Base-by-base conservation (phyloP, 2,329 filamentous ascomycete species). In the Pestalotiopsis sp. region DNA sequence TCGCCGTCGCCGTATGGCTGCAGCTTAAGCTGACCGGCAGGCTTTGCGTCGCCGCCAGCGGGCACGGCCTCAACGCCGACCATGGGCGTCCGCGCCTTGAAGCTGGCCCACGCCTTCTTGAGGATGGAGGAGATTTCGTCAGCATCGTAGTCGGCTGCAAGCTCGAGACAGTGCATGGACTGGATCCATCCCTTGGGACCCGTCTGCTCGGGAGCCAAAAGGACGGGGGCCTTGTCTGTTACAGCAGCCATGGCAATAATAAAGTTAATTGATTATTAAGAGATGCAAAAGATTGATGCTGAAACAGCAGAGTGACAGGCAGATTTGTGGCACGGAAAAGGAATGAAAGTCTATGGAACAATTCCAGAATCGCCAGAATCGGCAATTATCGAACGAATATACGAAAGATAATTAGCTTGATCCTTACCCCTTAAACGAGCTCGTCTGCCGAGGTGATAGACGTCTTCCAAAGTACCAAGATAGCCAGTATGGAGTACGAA, bases 171-270 rank as follows among this genome's bases (percentile, higher is more conserved):
- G 23, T 49, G 4, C 20, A 66, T 41, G 41, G 56, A n/a, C 17
- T 58, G 63, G 57, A 69, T 69, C 68, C 68, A 69, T 49, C 68
- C 68, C 65, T 69, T 69, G 49, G 68, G 67, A 38, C 68, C 68
- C 7, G 61, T 58, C 25, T 67, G 68, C 38, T 69, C 68, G 25
- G 68, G 60, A 20, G 17, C 59, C 59, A 69, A 38, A 31, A 69
- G 36, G 27, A 45, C 58, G 6, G 62, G 61, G 23, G 27, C 57
- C 59, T 57, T 63, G 49, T 66, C 39, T 23, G 38, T 56, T 14
- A 49, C 45, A 14, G 38, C 45, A 36, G 31, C 31, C 31, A 36
- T 36, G 31, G 31, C 9, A 38, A 65, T 65, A 11, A 17, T 62
- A n/a, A 9, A 52, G 9, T 52, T 52, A 20, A 36, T n/a, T 36